A percentile compares a stretch with the other conserved stretches of the same genome.
These are phyloP conservation scores for Gossypium ekmanianum DNA, from an alignment of 345 rosid species.

Conservation along the genomic window DNA sequence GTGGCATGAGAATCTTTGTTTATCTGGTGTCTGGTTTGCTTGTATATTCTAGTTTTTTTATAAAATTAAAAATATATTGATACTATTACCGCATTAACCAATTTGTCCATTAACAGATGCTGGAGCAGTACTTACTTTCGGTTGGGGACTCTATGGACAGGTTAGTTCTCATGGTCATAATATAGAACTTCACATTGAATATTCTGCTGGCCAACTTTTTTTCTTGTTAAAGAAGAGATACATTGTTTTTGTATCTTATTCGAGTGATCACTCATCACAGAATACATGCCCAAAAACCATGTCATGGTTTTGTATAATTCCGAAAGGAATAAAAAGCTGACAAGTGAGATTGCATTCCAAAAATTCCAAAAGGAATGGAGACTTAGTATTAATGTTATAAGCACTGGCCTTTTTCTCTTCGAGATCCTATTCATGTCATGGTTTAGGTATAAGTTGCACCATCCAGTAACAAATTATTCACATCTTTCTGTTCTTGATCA, in stretches of 20 bases:
- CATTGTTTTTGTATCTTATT: background rate
- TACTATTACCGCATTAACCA: background rate
- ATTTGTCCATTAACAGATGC: slow-evolving; percentile 40
- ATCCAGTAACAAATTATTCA: background rate
- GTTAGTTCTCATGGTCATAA: slow-evolving; percentile 27
- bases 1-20: background rate
- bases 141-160: slow-evolving; percentile 94
- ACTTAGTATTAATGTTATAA: background rate
- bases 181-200: background rate
- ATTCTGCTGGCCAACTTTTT: background rate
- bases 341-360: background rate
- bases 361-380: background rate
- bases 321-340: background rate
- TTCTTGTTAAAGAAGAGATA: background rate
- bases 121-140: slow-evolving; percentile 70
- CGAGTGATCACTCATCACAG: background rate
- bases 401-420: background rate
- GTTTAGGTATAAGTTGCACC: background rate
- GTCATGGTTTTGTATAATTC: no score
- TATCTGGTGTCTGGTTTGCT: background rate
- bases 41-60: background rate
- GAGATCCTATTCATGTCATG: background rate
- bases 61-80: background rate
- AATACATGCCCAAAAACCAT: background rate
- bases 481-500: background rate